Evolutionary conservation across 305 asterid genomes (phyloP).

Genomic region (Andrographis paniculata): DNA sequence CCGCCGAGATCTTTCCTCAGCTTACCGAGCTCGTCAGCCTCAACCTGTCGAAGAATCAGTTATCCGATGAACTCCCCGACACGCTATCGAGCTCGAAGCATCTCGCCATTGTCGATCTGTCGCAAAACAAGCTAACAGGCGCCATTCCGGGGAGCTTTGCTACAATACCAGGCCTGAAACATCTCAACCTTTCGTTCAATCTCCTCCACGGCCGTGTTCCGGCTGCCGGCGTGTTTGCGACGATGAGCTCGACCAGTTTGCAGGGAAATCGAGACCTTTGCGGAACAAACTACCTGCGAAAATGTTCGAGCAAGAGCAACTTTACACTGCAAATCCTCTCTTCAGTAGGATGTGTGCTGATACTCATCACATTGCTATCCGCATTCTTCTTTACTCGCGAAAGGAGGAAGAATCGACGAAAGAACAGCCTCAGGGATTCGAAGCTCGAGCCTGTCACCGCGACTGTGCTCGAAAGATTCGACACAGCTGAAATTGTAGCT

Average conservation of each 20-base stretch:
- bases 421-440: slow-evolving; percentile 5
- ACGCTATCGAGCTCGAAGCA: slow-evolving; percentile 23
- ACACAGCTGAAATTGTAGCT: slow-evolving; percentile 30
- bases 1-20: slow-evolving; percentile 30
- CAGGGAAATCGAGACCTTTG: slow-evolving; percentile 62
- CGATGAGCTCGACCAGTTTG: slow-evolving; percentile 23
- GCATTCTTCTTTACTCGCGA: slow-evolving; percentile 14
- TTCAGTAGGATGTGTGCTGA: slow-evolving; percentile 27
- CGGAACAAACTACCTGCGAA: slow-evolving; percentile 30
- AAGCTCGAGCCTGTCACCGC: slow-evolving; percentile 23
- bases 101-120: slow-evolving; percentile 49
- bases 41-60: slow-evolving; percentile 58
- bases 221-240: slow-evolving; percentile 34
- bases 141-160: slow-evolving; percentile 45
- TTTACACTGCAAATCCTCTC: slow-evolving; percentile 21
- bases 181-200: slow-evolving; percentile 72
- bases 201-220: slow-evolving; percentile 66
- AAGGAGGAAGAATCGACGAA: slow-evolving; percentile 22
- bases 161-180: slow-evolving; percentile 34
- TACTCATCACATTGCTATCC: slow-evolving; percentile 26
- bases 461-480: slow-evolving; percentile 43
- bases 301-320: slow-evolving; percentile 24
- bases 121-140: slow-evolving; percentile 58
- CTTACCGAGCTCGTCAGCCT: slow-evolving; percentile 34
- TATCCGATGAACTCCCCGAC: slow-evolving; percentile 47